Base-by-base conservation (phyloP, 2,329 filamentous ascomycete species). In the Aspergillus niger region DNA sequence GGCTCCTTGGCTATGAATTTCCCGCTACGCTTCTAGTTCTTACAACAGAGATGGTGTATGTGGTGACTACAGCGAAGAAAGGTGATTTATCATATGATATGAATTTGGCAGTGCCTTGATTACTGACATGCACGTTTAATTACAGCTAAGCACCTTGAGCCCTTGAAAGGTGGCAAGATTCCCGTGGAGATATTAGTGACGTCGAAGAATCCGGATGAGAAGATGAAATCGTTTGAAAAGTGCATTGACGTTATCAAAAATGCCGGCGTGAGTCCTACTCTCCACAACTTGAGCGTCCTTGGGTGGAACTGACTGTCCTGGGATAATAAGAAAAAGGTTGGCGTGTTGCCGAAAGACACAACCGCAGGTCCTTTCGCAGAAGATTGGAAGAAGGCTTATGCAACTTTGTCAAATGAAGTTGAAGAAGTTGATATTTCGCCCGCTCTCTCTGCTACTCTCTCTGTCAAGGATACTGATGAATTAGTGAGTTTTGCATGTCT, bases 1-100 rank as follows among this genome's bases (percentile, higher is more conserved):
- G 96, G 96, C 85, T 99, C 58, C 86, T 99, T 64, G 95, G 95
- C 71, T 99, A 99, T 82, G 95, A 99, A 77, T 99, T 99, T 73
- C 95, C 95, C 36, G 93, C 94, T 41, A 99, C 95, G 0, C 83
- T 99, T 65, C 92, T 99, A 83, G 85, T 99, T 55, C 88, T 99
- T 76, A 98, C 94, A 1, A 81, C 89, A 63, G 95, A 98, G 63
- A 87, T 88, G 50, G 83, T 98, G 69, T 96, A 95, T 79, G 89
- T 98, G 61, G 88, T 99, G 66, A 99, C 95, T 6, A 99, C 95
- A 5, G 89, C 91, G 61, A 99, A 99, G 81, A 99, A 99, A 87
- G 94, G 92, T 96, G 75, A 65, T 24, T 1, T 20, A 36, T n/a
- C 20, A 11, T 2, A 24, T 24, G 51, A 17, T 2, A n/a, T 38